Evolutionary conservation across 306 rosid species (phyloP), one percentile per base, ranked within the genome.

Genomic region (Inga laurina): DNA sequence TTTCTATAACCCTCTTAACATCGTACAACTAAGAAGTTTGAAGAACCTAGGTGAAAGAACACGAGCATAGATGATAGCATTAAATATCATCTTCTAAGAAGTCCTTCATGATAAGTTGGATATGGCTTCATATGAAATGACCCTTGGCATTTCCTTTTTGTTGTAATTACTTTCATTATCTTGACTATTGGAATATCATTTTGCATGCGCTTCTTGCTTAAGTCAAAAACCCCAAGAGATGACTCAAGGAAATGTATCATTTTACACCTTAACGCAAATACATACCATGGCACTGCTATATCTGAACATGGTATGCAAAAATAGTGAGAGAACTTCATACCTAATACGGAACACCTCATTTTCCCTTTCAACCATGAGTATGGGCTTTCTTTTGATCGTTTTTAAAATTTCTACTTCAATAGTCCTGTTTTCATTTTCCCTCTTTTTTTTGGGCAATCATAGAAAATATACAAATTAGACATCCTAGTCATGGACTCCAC

Each of bases 321-420:
- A 46, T 46, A 14, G 59, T 52, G 35, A 61, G 67, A 61, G 32
- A 22, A 61, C 35, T 61, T 4, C 35, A 3, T 24, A 61, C 34
- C 16, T 3, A 61, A 61, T 24, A 3, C n/a, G 67, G 24, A 61
- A 24, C 32, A 10, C 67, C 67, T 61, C 34, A 59, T 8, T 22
- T n/a, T 59, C 34, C 66, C 32, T 22, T 30, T 5, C 77, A 56
- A 56, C 64, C 64, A 52, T 52, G 61, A 65, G 34, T 77, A 32
- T 72, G 18, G 21, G 68, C 57, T 61, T 59, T 45, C 39, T 27
- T 35, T 21, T 74, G 30, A n/a, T 75, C 11, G 34, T 61, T 51
- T 59, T 68, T 49, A 59, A 76, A 68, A 24, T 18, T 80, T 68
- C 14, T 80, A 62, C 74, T 68, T 74, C 16, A 45, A 18, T 51